Evolutionary conservation across 495 filamentous ascomycete genomes (phyloP).

Genomic region (Penicillium angulare): DNA sequence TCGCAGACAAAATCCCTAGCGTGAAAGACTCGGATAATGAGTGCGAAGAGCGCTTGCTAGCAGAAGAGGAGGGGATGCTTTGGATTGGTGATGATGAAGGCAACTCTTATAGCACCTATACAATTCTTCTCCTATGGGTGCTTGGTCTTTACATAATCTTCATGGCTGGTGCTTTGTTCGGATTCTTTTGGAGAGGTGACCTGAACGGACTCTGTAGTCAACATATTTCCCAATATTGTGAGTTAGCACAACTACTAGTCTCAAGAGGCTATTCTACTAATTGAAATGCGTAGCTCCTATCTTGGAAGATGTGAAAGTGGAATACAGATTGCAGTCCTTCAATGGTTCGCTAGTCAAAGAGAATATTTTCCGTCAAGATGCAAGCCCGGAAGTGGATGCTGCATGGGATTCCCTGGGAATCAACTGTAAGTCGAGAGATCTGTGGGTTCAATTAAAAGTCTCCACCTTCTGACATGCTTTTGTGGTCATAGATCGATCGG

Average conservation of each 20-base stretch:
- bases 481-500: slow-evolving; percentile 30
- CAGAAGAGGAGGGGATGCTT: slow-evolving; percentile 10
- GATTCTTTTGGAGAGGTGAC: slow-evolving; percentile 25
- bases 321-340: slow-evolving; percentile 33
- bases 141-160: slow-evolving; percentile 6
- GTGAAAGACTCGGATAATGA: not conserved
- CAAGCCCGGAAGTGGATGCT: slow-evolving; percentile 54
- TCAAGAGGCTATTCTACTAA: not conserved
- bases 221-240: slow-evolving; percentile 29
- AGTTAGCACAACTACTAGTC: not conserved
- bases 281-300: slow-evolving; percentile 26
- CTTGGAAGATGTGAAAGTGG: slow-evolving; percentile 29
- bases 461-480: not conserved
- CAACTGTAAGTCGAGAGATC: slow-evolving; percentile 35
- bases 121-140: not conserved
- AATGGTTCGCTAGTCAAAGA: slow-evolving; percentile 54
- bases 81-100: slow-evolving; percentile 7
- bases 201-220: slow-evolving; percentile 14
- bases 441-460: not conserved
- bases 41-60: slow-evolving; percentile 11
- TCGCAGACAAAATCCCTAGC: slow-evolving; percentile 3
- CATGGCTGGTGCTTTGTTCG: slow-evolving; percentile 15
- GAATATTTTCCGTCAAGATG: slow-evolving; percentile 50
- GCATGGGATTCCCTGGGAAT: slow-evolving; percentile 56
- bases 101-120: not conserved